phyloP scores from a whole-genome alignment of 768 basidiomycete genomes.

The Clathrus columnatus region DNA sequence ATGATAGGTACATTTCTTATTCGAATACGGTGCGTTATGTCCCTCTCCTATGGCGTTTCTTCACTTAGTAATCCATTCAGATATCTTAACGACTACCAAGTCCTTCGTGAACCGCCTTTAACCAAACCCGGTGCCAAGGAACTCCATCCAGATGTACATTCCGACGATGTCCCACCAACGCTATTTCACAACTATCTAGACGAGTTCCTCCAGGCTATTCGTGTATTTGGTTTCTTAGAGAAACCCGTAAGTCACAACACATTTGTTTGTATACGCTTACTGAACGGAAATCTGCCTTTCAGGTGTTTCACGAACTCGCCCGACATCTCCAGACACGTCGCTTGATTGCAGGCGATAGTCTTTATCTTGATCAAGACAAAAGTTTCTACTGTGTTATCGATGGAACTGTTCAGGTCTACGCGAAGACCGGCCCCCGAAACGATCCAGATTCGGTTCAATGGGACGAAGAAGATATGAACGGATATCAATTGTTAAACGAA shows the following conservation, averaged over 20 bases:
- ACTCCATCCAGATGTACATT: constrained; percentile 87
- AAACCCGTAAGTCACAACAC: constrained; percentile 73
- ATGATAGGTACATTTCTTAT: constrained; percentile 77
- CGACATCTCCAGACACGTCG: constrained; percentile 91
- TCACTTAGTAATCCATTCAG: constrained; percentile 37
- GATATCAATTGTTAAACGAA: constrained; percentile 93
- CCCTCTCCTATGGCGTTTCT: constrained; percentile 30
- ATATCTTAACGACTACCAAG: constrained; percentile 66
- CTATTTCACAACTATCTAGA: constrained; percentile 95
- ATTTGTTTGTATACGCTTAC: neutral
- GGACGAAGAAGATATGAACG: constrained; percentile 87
- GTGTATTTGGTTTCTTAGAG: constrained; percentile 96
- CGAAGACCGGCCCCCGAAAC: constrained; percentile 49
- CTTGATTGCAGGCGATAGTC: constrained; percentile 92
- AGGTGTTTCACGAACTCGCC: constrained; percentile 97
- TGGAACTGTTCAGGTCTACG: constrained; percentile 92
- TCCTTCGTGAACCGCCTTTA: constrained; percentile 73
- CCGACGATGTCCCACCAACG: constrained; percentile 50
- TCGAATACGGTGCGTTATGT: constrained; percentile 27
- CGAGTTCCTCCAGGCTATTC: constrained; percentile 92
- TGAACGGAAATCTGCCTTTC: neutral
- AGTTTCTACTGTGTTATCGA: constrained; percentile 98
- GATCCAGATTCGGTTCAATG: constrained; percentile 45
- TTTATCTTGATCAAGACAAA: constrained; percentile 84
- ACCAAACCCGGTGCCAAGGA: constrained; percentile 78